Evolutionary conservation across 2,329 filamentous ascomycete species (phyloP), one percentile per base, ranked within the genome.

Genomic region (Ophiocordyceps camponoti-leonardi): DNA sequence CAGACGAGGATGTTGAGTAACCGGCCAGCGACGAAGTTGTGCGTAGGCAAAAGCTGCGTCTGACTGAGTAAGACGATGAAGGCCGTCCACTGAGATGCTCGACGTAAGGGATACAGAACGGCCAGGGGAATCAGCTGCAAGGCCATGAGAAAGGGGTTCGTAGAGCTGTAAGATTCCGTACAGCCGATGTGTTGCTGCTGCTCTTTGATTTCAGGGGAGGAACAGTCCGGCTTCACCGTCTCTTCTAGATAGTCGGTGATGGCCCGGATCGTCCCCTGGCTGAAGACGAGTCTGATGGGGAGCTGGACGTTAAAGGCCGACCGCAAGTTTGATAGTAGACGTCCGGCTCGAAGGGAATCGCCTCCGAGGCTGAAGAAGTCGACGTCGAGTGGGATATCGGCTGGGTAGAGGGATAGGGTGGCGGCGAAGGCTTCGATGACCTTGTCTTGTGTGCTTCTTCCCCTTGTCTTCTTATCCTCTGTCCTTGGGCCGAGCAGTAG

Each of bases 281-380:
- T 67, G 57, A 76, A 75, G 4, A 77, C 61, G 13, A 69, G 54
- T 46, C 68, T 67, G 47, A 75, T 71, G 0, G 71, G 67, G 1
- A 76, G 57, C 19, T 67, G 63, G 1, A 72, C 58, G 19, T 61
- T 57, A 48, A 75, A 72, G 44, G 69, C 62, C 26, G 61, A 62
- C n/a, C 73, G 66, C 4, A 77, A 60, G 2, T 61, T 57, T 1
- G 72, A 73, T 7, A 74, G 58, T 1, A 77, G 62, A 31, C 64
- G 63, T 2, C 73, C 73, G 30, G 73, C 73, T 19, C 63, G 63
- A 42, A 77, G 61, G 33, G 70, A 74, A 51, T 76, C 71, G 18
- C 73, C 72, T 6, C 72, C 72, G 16, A 73, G 60, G 13, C 62
- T 60, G 51, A 74, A 74, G 52, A 75, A 74, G 52, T 73, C 68